Percentiles rank a stretch among this genome's conserved stretches.
These are phyloP conservation scores for Lentinula sp. DNA, from an alignment of 768 basidiomycete genomes.

Conservation along the genomic window DNA sequence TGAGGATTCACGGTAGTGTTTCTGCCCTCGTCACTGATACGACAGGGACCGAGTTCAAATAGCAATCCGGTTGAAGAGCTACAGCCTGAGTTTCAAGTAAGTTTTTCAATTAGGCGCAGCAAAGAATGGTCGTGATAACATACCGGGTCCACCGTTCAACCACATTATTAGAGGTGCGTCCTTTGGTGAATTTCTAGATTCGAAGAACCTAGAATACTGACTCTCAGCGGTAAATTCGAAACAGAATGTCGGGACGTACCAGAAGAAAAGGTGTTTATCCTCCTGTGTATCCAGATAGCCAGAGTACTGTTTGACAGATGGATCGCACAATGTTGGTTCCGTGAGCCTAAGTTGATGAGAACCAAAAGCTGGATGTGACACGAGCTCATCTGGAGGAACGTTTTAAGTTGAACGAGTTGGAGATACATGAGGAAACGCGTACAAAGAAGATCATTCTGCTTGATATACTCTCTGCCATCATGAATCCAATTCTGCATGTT, in stretches of 20 bases:
- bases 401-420: neutral
- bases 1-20: slow-evolving; percentile 68
- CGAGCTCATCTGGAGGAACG: slow-evolving; percentile 51
- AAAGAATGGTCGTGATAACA: neutral
- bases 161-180: slow-evolving; percentile 83
- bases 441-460: slow-evolving; percentile 72
- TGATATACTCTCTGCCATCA: slow-evolving; percentile 58
- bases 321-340: slow-evolving; percentile 71
- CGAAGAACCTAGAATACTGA: slow-evolving; percentile 67
- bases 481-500: slow-evolving; percentile 58
- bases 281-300: slow-evolving; percentile 81
- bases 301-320: slow-evolving; percentile 72
- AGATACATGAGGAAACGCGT: neutral
- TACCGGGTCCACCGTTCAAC: slow-evolving; percentile 72
- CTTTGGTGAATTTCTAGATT: slow-evolving; percentile 66
- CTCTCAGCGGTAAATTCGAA: neutral
- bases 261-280: slow-evolving; percentile 84
- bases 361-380: slow-evolving; percentile 45
- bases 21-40: slow-evolving; percentile 58
- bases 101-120: neutral
- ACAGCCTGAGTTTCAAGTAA: slow-evolving; percentile 28
- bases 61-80: slow-evolving; percentile 79
- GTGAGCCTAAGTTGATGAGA: slow-evolving; percentile 55
- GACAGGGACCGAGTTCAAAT: slow-evolving; percentile 91
- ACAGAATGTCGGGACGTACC: slow-evolving; percentile 31